Evolutionary conservation across 164 flowering plant species (phyloP), one percentile per base, ranked within the genome.

Genomic region (Liriodendron chinense): DNA sequence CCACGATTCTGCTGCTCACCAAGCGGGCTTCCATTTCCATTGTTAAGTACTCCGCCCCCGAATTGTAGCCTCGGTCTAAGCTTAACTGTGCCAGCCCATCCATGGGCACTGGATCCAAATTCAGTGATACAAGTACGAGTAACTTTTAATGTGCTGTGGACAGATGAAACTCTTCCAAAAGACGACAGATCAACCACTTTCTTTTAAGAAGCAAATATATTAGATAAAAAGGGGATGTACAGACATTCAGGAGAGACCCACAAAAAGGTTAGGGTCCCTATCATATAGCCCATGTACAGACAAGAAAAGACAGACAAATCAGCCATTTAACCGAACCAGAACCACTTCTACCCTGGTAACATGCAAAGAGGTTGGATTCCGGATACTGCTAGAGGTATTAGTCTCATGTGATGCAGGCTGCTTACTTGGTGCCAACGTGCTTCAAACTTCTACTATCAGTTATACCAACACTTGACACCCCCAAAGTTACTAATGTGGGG

Each of bases 1-100:
- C 91, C 93, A 14, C 87, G 81, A 78, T 88, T 89, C 78, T 92
- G 95, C 74, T 92, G 97, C 79, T 78, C 70, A 84, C 70, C 47
- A 75, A 70, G 83, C 53, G 82, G 64, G 57, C 57, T 78, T 56
- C 79, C 86, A 82, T 71, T 85, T 66, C 74, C 75, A 82, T 83
- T 84, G 80, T 72, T 80, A 47, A 71, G 34, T 65, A 64, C 77
- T 66, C 85, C 85, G 62, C n/a, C n/a, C n/a, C 86, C 85, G 75
- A 71, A 73, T 34, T 79, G 80, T 22, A 84, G 25, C 77, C 86
- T 87, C 16, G 90, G 82, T 68, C 78, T 85, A 68, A 77, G 66
- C 81, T 86, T 91, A 77, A 84, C 85, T 18, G 73, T 74, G 1
- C 79, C 57, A 34, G 76, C 69, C 78, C 76, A 82, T 65, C 83